phyloP scores from a whole-genome alignment of 305 asterid species.

The Plantago coronopus region DNA sequence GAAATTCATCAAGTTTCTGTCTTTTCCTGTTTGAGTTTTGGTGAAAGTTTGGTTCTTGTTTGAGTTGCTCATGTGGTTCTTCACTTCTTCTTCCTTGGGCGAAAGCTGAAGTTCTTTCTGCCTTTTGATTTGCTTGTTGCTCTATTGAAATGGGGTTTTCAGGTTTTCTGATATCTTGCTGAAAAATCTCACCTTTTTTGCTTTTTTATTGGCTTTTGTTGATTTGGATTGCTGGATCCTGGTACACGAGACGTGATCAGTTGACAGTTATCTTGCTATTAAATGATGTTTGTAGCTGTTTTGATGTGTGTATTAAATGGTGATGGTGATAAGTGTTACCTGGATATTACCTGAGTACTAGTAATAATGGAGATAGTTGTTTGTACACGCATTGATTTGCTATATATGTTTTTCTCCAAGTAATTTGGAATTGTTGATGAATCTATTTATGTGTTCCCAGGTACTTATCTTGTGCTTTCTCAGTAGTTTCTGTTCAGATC shows the following conservation, averaged over 20 bases:
- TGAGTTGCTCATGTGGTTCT: not conserved
- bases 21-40: not conserved
- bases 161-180: constrained; percentile 10
- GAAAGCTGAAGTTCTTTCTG: constrained; percentile 15
- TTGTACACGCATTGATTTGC: constrained; percentile 26
- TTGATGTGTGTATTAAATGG: not conserved
- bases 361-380: constrained; percentile 2
- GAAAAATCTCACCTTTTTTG: not conserved
- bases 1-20: not conserved
- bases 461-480: constrained; percentile 4
- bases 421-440: constrained; percentile 18
- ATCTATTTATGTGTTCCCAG: constrained; percentile 10
- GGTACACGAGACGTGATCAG: too few species aligned
- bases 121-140: not conserved
- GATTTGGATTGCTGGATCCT: not conserved
- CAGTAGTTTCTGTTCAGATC: constrained; percentile 35
- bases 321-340: not conserved
- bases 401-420: constrained; percentile 17
- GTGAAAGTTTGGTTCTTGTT: constrained; percentile 10
- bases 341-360: not conserved
- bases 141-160: not conserved
- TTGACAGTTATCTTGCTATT: not conserved
- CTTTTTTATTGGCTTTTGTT: not conserved
- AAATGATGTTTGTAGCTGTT: constrained; percentile 6
- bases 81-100: constrained; percentile 11